phyloP scores from a whole-genome alignment of 176 grass and related monocot species.

The Saccharum spontaneum region DNA sequence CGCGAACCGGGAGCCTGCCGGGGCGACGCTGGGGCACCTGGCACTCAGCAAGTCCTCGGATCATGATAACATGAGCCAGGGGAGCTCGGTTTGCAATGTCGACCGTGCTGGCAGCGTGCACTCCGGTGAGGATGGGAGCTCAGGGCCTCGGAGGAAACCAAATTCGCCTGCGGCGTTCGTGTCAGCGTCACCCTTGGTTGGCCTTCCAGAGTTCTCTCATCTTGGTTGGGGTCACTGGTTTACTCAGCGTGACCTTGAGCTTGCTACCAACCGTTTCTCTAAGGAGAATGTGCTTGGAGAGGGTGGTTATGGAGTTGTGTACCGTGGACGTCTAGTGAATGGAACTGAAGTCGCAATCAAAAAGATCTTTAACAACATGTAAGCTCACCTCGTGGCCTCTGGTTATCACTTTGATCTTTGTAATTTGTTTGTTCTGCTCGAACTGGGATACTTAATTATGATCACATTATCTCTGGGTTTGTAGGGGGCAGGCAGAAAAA shows the following conservation, averaged over 20 bases:
- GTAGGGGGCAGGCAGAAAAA: constrained; percentile 94
- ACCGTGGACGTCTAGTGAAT: constrained; percentile 73
- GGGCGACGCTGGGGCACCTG: constrained; percentile 56
- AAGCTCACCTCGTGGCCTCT: constrained; percentile 35
- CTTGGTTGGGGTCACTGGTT: constrained; percentile 99
- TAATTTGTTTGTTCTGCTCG: not conserved
- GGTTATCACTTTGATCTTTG: not conserved
- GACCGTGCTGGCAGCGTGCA: constrained; percentile 69
- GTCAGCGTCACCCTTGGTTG: constrained; percentile 76
- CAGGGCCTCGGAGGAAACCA: constrained; percentile 51
- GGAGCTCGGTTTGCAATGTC: constrained; percentile 75
- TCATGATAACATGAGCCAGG: constrained; percentile 90
- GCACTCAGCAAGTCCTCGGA: constrained; percentile 69
- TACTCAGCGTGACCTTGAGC: constrained; percentile 86
- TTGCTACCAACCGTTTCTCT: constrained; percentile 80
- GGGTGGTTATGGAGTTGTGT: constrained; percentile 94
- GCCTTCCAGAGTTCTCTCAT: constrained; percentile 95
- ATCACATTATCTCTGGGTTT: constrained; percentile 12
- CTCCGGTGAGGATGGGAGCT: constrained; percentile 82
- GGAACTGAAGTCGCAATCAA: constrained; percentile 94
- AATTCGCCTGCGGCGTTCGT: constrained; percentile 58
- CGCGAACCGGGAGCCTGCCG: constrained; percentile 39
- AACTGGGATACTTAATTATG: not conserved
- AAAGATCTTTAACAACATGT: constrained; percentile 96
- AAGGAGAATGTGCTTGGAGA: constrained; percentile 97